These are phyloP conservation scores for Kingdonia uniflora DNA, from an alignment of 164 flowering plant species.

Conservation along the genomic window DNA sequence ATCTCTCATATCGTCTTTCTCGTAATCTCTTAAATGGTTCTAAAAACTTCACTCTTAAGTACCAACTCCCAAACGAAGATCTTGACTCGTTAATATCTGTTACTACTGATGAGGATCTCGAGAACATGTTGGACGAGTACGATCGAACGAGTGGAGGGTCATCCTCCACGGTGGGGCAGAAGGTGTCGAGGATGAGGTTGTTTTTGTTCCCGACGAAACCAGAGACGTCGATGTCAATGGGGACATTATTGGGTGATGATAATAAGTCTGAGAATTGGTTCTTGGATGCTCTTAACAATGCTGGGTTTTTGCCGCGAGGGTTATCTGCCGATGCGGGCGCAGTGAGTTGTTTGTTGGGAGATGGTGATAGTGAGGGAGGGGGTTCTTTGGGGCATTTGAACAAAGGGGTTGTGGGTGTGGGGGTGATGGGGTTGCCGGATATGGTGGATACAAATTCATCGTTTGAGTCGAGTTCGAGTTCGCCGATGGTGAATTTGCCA, in stretches of 20 bases:
- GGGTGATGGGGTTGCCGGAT: slow-evolving; percentile 20
- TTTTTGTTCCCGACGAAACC: slow-evolving; percentile 56
- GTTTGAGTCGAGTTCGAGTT: slow-evolving; percentile 66
- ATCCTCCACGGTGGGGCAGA: too few species aligned
- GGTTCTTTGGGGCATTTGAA: slow-evolving; percentile 2
- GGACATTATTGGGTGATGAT: slow-evolving; percentile 43
- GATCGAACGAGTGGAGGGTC: slow-evolving; percentile 38
- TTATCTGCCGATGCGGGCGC: slow-evolving; percentile 50
- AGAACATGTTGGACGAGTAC: slow-evolving; percentile 94
- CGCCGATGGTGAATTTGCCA: slow-evolving; percentile 63
- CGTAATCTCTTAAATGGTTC: slow-evolving; percentile 37
- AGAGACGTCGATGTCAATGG: slow-evolving; percentile 55
- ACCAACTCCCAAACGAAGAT: slow-evolving; percentile 89
- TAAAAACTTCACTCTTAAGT: slow-evolving; percentile 47
- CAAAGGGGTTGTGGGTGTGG: slow-evolving; percentile 21
- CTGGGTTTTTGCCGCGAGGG: slow-evolving; percentile 43
- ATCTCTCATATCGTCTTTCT: slow-evolving; percentile 49
- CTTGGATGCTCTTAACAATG: slow-evolving; percentile 62
- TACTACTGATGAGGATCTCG: slow-evolving; percentile 83
- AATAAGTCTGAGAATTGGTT: slow-evolving; percentile 83
- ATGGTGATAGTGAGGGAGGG: not conserved
- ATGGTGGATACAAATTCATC: slow-evolving; percentile 76
- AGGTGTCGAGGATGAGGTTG: slow-evolving; percentile 4
- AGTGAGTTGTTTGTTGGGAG: slow-evolving; percentile 40
- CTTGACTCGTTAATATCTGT: slow-evolving; percentile 83